These are phyloP conservation scores for Gaeumannomyces sp. DNA, from an alignment of 2,329 filamentous ascomycete species.

Conservation along the genomic window DNA sequence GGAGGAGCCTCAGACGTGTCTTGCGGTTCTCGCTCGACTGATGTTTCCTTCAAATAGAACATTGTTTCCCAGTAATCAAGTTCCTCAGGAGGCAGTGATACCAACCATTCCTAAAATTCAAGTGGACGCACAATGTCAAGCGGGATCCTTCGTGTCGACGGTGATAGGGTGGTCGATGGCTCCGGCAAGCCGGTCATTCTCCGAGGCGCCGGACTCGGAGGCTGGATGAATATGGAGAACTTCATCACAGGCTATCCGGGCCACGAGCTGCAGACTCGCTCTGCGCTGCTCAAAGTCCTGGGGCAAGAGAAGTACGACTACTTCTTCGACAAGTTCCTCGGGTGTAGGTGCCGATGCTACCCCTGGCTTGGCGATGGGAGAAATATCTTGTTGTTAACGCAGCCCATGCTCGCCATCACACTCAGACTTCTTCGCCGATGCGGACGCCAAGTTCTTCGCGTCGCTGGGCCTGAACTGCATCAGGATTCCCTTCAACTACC, in stretches of 20 bases:
- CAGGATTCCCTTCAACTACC: constrained; percentile 55
- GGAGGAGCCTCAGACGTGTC: background rate
- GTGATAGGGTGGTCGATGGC: constrained; percentile 10
- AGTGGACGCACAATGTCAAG: constrained; percentile 1
- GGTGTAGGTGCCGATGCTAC: constrained; percentile 23
- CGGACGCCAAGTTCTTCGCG: constrained; percentile 52
- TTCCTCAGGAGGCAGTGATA: background rate
- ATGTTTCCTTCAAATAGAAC: background rate
- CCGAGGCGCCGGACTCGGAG: constrained; percentile 32
- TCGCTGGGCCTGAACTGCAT: constrained; percentile 51
- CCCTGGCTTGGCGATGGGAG: background rate
- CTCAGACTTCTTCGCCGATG: constrained; percentile 50
- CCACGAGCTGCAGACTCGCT: constrained; percentile 50
- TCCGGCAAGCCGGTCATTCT: constrained; percentile 17
- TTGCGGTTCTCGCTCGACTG: background rate
- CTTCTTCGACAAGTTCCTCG: constrained; percentile 49
- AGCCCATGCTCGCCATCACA: background rate
- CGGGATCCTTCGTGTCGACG: constrained; percentile 9
- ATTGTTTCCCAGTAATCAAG: background rate
- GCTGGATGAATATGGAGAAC: constrained; percentile 32
- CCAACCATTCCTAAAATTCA: background rate
- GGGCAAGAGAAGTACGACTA: constrained; percentile 51
- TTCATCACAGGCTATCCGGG: constrained; percentile 60
- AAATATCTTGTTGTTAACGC: background rate
- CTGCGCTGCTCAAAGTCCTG: constrained; percentile 44